Evolutionary conservation across 257 asterid genomes (phyloP).

Genomic region (Gynochthodes officinalis): DNA sequence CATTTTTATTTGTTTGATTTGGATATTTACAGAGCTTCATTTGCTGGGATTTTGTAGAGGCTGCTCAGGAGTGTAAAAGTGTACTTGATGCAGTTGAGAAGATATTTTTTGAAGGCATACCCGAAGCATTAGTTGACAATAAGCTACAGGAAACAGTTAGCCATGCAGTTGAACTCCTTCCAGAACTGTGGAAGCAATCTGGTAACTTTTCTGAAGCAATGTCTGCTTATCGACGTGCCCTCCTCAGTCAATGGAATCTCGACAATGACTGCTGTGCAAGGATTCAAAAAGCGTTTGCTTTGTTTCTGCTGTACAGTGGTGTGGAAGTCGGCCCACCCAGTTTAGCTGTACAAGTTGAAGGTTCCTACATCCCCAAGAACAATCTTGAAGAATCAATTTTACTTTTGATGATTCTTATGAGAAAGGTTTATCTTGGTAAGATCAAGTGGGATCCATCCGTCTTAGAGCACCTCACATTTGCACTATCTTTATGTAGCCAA

Average conservation of each 20-base stretch:
- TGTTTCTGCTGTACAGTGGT: constrained; percentile 83
- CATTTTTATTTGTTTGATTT: constrained; percentile 24
- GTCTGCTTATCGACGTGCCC: constrained; percentile 84
- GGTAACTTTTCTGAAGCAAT: constrained; percentile 66
- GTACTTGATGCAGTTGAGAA: constrained; percentile 97
- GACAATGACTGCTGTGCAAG: constrained; percentile 88
- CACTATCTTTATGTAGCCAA: constrained; percentile 79
- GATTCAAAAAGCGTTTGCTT: constrained; percentile 89
- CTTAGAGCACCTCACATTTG: constrained; percentile 84
- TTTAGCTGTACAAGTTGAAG: constrained; percentile 79
- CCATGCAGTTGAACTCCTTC: constrained; percentile 94
- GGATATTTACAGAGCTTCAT: constrained; percentile 25
- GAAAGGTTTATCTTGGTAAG: constrained; percentile 80
- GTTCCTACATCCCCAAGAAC: constrained; percentile 83
- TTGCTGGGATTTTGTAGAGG: constrained; percentile 62
- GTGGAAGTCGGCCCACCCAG: constrained; percentile 86
- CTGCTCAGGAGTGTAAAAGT: constrained; percentile 87
- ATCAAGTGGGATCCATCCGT: constrained; percentile 82
- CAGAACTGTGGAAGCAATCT: constrained; percentile 89
- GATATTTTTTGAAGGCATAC: constrained; percentile 75
- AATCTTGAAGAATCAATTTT: constrained; percentile 93
- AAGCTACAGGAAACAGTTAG: constrained; percentile 92
- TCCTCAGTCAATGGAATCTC: constrained; percentile 95
- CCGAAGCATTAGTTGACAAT: constrained; percentile 72
- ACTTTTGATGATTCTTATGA: constrained; percentile 90